phyloP scores from a whole-genome alignment of 2,329 filamentous ascomycete species.

The Ceratocystis lukuohia region DNA sequence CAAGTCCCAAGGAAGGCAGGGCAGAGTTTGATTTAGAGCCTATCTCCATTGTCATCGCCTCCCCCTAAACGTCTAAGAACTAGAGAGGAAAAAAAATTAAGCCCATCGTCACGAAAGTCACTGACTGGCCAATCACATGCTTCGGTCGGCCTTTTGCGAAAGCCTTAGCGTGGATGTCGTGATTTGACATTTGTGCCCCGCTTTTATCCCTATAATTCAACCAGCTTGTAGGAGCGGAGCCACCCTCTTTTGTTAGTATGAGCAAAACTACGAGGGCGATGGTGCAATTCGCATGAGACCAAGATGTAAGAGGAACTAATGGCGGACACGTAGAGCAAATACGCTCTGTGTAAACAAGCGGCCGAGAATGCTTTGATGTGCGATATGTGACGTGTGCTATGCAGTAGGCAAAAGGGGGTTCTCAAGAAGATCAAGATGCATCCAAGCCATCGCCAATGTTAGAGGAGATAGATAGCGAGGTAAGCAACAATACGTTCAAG shows the following conservation, averaged over 20 bases:
- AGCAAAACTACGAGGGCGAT: constrained; percentile 18
- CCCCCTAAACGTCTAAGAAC: neutral
- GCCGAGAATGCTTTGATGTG: too few species aligned
- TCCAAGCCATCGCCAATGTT: too few species aligned
- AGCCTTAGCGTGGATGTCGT: constrained; percentile 41
- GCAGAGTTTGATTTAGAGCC: too few species aligned
- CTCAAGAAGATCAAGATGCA: too few species aligned
- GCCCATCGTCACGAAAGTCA: neutral
- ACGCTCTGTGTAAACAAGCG: too few species aligned
- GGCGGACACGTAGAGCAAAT: too few species aligned
- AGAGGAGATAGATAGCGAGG: too few species aligned
- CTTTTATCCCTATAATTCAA: constrained; percentile 4
- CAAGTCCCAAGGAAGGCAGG: too few species aligned
- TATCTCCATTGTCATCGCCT: neutral
- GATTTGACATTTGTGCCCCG: constrained; percentile 25
- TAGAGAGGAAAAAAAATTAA: neutral
- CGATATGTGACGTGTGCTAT: too few species aligned
- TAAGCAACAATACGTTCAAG: too few species aligned
- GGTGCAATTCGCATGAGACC: constrained; percentile 11
- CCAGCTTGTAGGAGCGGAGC: neutral
- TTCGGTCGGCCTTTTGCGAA: constrained; percentile 28
- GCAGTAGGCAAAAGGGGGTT: too few species aligned
- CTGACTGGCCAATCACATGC: constrained; percentile 26
- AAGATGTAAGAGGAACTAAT: too few species aligned
- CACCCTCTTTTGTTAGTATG: neutral